Base-by-base conservation (phyloP, 2,329 filamentous ascomycete species). In the Apiospora malaysiana region DNA sequence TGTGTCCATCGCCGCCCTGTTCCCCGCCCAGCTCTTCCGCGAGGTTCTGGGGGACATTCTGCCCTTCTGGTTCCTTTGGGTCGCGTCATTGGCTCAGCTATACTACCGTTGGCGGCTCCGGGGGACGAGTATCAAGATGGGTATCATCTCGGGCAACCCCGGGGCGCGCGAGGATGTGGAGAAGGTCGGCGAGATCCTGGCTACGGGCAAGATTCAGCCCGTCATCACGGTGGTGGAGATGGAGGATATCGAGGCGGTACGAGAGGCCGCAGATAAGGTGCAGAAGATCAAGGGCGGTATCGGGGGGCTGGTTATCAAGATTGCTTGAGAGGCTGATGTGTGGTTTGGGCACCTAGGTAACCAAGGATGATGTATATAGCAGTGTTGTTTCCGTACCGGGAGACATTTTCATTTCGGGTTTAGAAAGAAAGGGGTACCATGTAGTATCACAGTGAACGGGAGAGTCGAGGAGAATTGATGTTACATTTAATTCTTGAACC, bases 101-200 rank as follows among this genome's bases (percentile, higher is more conserved):
- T 84, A 78, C 74, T 85, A 87, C 71, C 74, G 72, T 27, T 84
- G 83, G 76, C 79, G 81, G 76, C 74, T 86, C 3, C 74, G 81
- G 16, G 84, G 86, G 4, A 87, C 85, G 12, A 78, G 77, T 3
- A 81, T 87, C 59, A 78, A 80, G 73, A 82, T 85, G 66, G 80
- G 81, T 14, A 83, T 86, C 46, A 75, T 87, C 42, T 87, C 86
- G 4, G 85, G 84, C 0, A 77, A 86, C 25, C 77, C 80, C 0
- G 79, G 82, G 2, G 76, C 76, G 21, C 75, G 82, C 3, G 82
- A 83, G 74, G 84, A 86, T 46, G 70, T 86, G 69, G 84, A 87
- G 72, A 76, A 73, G 69, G 77, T 81, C 1, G 82, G 81, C 0
- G 82, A 82, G 69, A 75, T 83, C 32, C 74, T 86, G 59, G 84